These are phyloP conservation scores for Nepenthes mirabilis DNA, from an alignment of 148 eudicot genomes.

Conservation along the genomic window DNA sequence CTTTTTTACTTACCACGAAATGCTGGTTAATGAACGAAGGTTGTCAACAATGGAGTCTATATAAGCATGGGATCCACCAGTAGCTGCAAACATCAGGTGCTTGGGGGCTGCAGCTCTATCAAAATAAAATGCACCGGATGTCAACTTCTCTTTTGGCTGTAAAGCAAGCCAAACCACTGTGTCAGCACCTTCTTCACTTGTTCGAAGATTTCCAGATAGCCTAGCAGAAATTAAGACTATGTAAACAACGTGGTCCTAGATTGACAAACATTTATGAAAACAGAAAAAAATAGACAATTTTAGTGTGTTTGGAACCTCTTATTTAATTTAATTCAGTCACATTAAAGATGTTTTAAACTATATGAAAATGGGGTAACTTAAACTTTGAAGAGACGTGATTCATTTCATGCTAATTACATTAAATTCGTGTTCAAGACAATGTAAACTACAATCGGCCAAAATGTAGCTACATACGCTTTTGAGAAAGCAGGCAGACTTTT, in stretches of 20 bases:
- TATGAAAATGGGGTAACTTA: too few species aligned
- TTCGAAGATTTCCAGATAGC: constrained; percentile 63
- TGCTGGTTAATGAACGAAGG: constrained; percentile 36
- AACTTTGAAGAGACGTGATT: too few species aligned
- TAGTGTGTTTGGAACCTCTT: background rate
- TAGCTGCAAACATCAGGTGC: constrained; percentile 59
- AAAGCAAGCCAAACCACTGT: constrained; percentile 75
- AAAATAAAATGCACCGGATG: constrained; percentile 67
- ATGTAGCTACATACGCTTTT: constrained; percentile 32
- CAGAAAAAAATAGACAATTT: background rate
- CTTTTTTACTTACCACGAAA: constrained; percentile 11
- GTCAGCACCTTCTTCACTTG: constrained; percentile 85
- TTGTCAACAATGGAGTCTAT: constrained; percentile 40
- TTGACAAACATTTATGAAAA: too few species aligned
- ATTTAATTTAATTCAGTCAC: too few species aligned
- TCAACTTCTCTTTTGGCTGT: constrained; percentile 61
- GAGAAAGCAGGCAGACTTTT: constrained; percentile 72
- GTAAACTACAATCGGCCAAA: background rate
- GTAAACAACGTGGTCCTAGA: background rate
- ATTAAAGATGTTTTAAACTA: too few species aligned
- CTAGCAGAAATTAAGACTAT: constrained; percentile 15
- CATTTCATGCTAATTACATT: too few species aligned
- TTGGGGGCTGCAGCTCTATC: constrained; percentile 88
- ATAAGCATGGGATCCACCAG: constrained; percentile 44
- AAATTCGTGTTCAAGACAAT: too few species aligned